Conservation (phyloP, 805 yeast genomes). For the Komagataella mondaviorum region DNA sequence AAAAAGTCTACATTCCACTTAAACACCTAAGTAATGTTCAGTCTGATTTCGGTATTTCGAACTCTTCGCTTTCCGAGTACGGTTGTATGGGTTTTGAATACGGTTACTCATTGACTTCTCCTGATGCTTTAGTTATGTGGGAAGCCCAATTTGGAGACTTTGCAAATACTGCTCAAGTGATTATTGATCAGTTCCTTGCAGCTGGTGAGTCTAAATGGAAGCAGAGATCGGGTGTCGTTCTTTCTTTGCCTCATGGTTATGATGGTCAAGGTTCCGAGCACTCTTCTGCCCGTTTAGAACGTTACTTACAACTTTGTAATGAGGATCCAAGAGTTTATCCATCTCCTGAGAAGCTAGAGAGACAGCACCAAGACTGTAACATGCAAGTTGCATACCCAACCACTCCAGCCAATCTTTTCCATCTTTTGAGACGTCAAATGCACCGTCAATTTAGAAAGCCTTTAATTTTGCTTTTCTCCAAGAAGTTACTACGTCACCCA, state of each 20-base stretch:
- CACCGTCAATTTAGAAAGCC: slow-evolving; percentile 98
- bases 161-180: slow-evolving; percentile 98
- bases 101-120: slow-evolving; percentile 95
- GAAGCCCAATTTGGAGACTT: slow-evolving; percentile 99
- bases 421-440: slow-evolving; percentile 95
- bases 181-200: slow-evolving; percentile 90
- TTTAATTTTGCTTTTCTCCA: slow-evolving; percentile 77
- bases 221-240: slow-evolving; percentile 93
- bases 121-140: slow-evolving; percentile 96
- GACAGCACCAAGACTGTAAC: slow-evolving; percentile 98
- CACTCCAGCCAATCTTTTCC: slow-evolving; percentile 95
- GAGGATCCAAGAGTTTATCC: slow-evolving; percentile 97
- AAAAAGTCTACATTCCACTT: slow-evolving; percentile 74
- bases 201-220: slow-evolving; percentile 98
- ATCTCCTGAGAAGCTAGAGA: slow-evolving; percentile 68
- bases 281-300: slow-evolving; percentile 93
- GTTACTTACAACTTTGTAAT: slow-evolving; percentile 89
- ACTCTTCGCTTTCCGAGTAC: slow-evolving; percentile 94
- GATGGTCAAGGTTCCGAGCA: slow-evolving; percentile 99
- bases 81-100: slow-evolving; percentile 99
- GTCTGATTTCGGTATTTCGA: slow-evolving; percentile 77
- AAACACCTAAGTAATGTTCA: slow-evolving; percentile 67
- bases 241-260: slow-evolving; percentile 97
- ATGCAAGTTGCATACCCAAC: slow-evolving; percentile 98
- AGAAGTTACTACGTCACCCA: slow-evolving; percentile 92